Base-by-base conservation (phyloP, 2,329 filamentous ascomycete genomes). In the Orbilia oligospora region DNA sequence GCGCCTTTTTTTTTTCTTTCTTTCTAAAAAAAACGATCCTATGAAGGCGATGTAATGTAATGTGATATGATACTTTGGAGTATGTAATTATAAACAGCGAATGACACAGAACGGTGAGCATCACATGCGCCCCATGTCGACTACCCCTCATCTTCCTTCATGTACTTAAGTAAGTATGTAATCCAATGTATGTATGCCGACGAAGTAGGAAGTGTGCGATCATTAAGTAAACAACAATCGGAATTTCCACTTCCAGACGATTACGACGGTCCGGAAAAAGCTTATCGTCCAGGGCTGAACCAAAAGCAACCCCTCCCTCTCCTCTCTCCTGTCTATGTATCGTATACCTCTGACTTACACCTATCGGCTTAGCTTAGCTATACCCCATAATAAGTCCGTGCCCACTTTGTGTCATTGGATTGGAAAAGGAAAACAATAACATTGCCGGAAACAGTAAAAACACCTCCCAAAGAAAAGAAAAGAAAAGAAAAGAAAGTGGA, bases 231-330 rank as follows among this genome's bases (percentile, higher is more conserved):
- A 58, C 53, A 58, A 61, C 33, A 16, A 24, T 55, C 68, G 68
- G 55, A 48, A 71, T 46, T 71, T 71, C 38, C 38, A 41, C 38
- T 41, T 41, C 38, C 24, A 64, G 48, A 48, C 24, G 41, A 63
- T 51, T 41, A 71, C 55, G 33, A 58, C 53, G 44, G 44, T 33
- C 20, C 10, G 3, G 49, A 16, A 41, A 41, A 53, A 71, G 69
- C 69, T 71, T 71, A 71, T 71, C 69, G 33, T 48, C n/a, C 69
- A 71, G 68, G 68, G 69, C 69, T 71, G 69, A 71, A 71, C 55
- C 67, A 71, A 71, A 27, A 51, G 8, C 14, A n/a, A 20, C 41
- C 41, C 41, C 44, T 48, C 44, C 12, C 10, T 16, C 44, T 48
- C n/a, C n/a, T n/a, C n/a, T n/a, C n/a, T n/a, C n/a, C n/a, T n/a